Evolutionary conservation across 495 filamentous ascomycete species (phyloP).

Genomic region (Pseudevernia furfuracea): DNA sequence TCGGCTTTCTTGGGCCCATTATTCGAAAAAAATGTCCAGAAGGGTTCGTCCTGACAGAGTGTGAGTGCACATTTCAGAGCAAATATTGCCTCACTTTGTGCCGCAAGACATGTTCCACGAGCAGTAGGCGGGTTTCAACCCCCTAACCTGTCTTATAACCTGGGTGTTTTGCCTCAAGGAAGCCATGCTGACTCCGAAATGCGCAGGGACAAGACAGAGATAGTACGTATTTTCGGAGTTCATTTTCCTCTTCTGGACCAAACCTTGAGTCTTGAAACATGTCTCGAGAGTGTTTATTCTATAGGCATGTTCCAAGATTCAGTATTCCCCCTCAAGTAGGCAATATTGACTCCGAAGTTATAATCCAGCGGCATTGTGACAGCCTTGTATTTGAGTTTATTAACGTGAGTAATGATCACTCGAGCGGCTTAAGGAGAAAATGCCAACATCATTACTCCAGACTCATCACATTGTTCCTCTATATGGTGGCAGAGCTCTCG

Average conservation of each 20-base stretch:
- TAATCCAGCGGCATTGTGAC: conserved; percentile 52
- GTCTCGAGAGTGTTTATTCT: no score
- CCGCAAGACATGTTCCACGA: not conserved
- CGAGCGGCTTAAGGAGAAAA: not conserved
- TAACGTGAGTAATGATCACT: conserved; percentile 42
- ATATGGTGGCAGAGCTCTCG: conserved; percentile 74
- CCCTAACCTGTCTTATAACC: not conserved
- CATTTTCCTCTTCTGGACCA: no score
- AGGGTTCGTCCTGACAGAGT: conserved; percentile 73
- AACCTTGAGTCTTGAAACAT: no score
- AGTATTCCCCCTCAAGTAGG: no score
- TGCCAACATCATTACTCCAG: conserved; percentile 24
- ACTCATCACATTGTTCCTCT: conserved; percentile 67
- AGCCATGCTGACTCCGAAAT: not conserved
- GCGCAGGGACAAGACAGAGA: conserved; percentile 41
- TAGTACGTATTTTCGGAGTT: no score
- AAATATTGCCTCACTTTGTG: not conserved
- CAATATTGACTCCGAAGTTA: no score
- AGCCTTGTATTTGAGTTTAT: conserved; percentile 58
- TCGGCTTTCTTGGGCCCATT: conserved; percentile 61
- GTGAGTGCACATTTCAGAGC: conserved; percentile 30
- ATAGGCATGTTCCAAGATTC: no score
- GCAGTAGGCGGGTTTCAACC: not conserved
- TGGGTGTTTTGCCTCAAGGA: not conserved
- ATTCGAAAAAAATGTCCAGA: conserved; percentile 66